phyloP scores from a whole-genome alignment of 768 basidiomycete genomes.

The Cystoderma amianthinum region DNA sequence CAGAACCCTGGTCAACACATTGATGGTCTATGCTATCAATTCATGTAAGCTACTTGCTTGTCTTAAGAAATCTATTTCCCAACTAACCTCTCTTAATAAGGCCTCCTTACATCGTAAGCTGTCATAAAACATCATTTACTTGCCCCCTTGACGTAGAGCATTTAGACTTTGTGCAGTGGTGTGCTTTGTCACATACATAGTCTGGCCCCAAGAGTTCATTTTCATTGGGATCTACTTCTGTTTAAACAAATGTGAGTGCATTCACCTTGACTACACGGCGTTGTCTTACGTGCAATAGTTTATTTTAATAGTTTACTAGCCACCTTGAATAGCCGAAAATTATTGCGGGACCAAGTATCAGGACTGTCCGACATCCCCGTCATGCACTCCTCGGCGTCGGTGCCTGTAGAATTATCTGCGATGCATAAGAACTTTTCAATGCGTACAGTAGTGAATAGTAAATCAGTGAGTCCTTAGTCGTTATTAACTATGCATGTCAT shows the following conservation, averaged over 20 bases:
- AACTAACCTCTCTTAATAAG: too few relatives aligned
- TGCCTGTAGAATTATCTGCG: background rate
- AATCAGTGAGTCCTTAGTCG: background rate
- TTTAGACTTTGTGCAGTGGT: background rate
- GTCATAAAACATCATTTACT: background rate
- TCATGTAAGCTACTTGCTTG: background rate
- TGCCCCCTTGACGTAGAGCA: background rate
- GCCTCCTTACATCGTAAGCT: background rate
- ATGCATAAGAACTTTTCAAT: background rate
- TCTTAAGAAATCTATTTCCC: too few relatives aligned
- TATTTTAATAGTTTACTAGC: conserved; percentile 1
- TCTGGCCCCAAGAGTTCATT: conserved; percentile 1
- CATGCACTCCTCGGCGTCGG: background rate
- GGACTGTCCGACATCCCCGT: background rate
- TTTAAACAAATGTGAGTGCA: conserved; percentile 71
- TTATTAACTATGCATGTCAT: background rate
- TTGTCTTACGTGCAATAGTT: background rate
- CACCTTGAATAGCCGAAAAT: background rate
- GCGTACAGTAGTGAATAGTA: background rate
- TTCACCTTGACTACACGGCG: background rate
- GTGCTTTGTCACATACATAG: background rate
- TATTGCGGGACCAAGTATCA: background rate
- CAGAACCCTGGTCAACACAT: background rate
- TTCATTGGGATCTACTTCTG: conserved; percentile 53
- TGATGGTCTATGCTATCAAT: conserved; percentile 1